These are phyloP conservation scores for Phytophthora vignae DNA, from an alignment of 352 stramenopile species.

Conservation along the genomic window DNA sequence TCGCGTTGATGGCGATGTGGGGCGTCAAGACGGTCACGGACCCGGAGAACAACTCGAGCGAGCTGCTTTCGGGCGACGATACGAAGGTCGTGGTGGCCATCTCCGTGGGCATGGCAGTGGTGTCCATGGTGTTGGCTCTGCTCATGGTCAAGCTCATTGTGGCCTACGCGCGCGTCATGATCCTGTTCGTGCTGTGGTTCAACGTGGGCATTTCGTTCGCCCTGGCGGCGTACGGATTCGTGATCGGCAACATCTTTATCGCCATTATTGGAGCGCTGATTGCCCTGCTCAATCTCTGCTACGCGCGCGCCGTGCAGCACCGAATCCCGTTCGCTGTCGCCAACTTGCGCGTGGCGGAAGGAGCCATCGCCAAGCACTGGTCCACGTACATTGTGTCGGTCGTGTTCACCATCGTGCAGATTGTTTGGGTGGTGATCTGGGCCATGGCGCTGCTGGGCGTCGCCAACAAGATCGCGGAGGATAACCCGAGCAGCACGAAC, in stretches of 20 bases:
- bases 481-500: constrained; percentile 49
- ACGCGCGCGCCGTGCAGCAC: constrained; percentile 85
- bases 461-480: constrained; percentile 75
- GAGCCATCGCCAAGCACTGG: constrained; percentile 90
- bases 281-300: constrained; percentile 83
- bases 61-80: constrained; percentile 59
- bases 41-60: constrained; percentile 47
- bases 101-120: constrained; percentile 59
- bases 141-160: constrained; percentile 85
- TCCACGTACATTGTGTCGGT: constrained; percentile 91
- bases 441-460: constrained; percentile 88
- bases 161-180: constrained; percentile 81
- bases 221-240: constrained; percentile 73
- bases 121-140: constrained; percentile 69
- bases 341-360: constrained; percentile 91
- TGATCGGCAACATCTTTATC: constrained; percentile 73
- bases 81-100: constrained; percentile 70
- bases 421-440: constrained; percentile 93
- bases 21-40: constrained; percentile 72
- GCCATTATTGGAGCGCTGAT: constrained; percentile 72
- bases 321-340: constrained; percentile 95
- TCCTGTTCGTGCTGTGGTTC: constrained; percentile 89
- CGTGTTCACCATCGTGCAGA: constrained; percentile 88
- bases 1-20: constrained; percentile 70
- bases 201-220: constrained; percentile 80